Conservation (phyloP, 2,329 filamentous ascomycete genomes). For the Exophiala sideris region DNA sequence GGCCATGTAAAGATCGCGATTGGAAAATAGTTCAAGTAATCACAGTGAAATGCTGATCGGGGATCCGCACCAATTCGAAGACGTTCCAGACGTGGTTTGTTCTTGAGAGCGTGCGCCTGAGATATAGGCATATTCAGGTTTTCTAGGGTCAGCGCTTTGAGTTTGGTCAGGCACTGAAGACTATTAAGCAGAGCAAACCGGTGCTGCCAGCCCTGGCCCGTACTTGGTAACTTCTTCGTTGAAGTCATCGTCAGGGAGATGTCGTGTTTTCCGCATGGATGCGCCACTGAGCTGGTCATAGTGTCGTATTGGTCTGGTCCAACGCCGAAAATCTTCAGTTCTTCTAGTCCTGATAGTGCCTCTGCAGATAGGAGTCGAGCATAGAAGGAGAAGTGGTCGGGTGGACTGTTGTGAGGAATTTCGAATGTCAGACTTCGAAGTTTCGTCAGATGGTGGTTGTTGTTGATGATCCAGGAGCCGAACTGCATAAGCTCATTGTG, state of each 20-base stretch:
- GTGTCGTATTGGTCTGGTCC: conserved; percentile 15
- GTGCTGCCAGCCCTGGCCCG: conserved; percentile 12
- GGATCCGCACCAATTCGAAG: conserved; percentile 20
- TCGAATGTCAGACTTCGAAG: conserved; percentile 18
- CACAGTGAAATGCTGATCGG: conserved; percentile 14
- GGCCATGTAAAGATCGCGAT: too few relatives aligned
- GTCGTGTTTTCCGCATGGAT: conserved; percentile 15
- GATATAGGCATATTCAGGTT: conserved; percentile 23
- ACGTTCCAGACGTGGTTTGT: conserved; percentile 20
- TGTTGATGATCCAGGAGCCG: not conserved
- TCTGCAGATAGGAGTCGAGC: conserved; percentile 4
- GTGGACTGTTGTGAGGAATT: conserved; percentile 11
- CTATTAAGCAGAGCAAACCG: conserved; percentile 10
- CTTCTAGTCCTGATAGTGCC: conserved; percentile 10
- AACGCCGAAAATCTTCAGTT: conserved; percentile 21
- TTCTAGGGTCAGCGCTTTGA: conserved; percentile 20
- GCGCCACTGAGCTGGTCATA: conserved; percentile 9
- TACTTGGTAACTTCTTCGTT: conserved; percentile 5
- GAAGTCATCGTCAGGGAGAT: not conserved
- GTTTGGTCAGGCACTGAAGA: conserved; percentile 7
- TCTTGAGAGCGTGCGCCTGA: conserved; percentile 12
- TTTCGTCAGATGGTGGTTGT: not conserved
- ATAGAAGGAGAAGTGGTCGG: conserved; percentile 3
- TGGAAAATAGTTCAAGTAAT: not conserved
- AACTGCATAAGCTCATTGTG: conserved; percentile 7